Conservation (phyloP, 768 basidiomycete genomes). For the Tulasnella sp. region DNA sequence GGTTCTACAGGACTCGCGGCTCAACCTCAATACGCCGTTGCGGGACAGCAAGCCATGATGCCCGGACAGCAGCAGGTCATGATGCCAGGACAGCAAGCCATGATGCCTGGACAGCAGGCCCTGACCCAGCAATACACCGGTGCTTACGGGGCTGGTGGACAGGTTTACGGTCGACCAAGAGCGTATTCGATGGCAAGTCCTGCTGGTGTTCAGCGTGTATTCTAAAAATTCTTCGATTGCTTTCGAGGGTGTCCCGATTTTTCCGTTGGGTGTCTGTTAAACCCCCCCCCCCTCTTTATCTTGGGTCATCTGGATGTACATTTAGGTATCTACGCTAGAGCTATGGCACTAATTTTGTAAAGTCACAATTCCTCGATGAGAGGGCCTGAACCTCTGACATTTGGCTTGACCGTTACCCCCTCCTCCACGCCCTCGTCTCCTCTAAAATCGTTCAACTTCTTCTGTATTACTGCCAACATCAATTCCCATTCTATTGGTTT, state of each 20-base stretch:
- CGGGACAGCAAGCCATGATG: neutral
- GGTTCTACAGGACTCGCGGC: neutral
- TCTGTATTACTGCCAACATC: slow-evolving; percentile 4
- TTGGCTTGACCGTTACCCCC: too few species aligned
- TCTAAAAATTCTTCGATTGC: neutral
- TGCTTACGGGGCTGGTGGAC: neutral
- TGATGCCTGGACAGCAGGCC: neutral
- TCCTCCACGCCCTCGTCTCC: neutral
- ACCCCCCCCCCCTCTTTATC: neutral
- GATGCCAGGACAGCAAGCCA: neutral
- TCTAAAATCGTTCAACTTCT: slow-evolving; percentile 1
- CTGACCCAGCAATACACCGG: neutral
- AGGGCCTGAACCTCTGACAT: neutral
- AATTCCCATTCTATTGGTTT: neutral
- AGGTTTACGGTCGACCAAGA: neutral
- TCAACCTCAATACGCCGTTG: neutral
- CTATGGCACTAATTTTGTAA: neutral
- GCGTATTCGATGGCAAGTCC: neutral
- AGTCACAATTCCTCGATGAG: neutral
- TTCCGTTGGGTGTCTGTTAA: neutral
- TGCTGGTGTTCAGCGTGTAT: neutral
- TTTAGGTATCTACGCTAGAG: neutral
- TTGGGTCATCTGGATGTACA: neutral
- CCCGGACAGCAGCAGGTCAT: neutral
- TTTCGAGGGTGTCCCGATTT: neutral